These are phyloP conservation scores for Calonectria hongkongensis DNA, from an alignment of 2,329 filamentous ascomycete species.

Conservation along the genomic window DNA sequence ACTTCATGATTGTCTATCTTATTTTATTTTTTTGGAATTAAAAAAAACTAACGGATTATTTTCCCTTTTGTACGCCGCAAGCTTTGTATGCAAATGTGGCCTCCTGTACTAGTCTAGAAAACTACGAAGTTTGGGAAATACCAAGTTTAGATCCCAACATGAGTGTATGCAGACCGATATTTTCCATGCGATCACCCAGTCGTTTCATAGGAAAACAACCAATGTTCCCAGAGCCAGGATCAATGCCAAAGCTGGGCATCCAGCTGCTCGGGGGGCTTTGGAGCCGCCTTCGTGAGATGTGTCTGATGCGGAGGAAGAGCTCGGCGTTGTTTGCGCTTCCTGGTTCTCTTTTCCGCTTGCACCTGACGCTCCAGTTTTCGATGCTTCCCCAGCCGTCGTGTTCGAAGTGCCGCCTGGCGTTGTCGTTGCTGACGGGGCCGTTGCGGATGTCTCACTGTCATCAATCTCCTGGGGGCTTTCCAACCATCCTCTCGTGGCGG, in stretches of 20 bases:
- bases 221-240: constrained; percentile 32
- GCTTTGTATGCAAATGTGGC: no score
- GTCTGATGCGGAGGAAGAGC: constrained; percentile 22
- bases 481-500: constrained; percentile 35
- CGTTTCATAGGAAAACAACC: constrained; percentile 28
- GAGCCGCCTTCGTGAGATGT: constrained; percentile 21
- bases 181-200: no score
- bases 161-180: not conserved
- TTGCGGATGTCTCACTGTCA: constrained; percentile 11
- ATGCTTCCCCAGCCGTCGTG: not conserved
- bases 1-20: no score
- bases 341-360: not conserved
- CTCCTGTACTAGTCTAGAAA: not conserved
- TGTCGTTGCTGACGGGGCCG: constrained; percentile 5
- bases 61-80: no score
- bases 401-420: constrained; percentile 19
- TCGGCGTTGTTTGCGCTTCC: not conserved
- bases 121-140: not conserved
- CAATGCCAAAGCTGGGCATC: constrained; percentile 30
- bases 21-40: no score
- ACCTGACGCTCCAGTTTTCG: not conserved
- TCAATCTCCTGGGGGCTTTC: constrained; percentile 30
- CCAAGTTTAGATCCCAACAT: not conserved
- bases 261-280: constrained; percentile 20
- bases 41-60: no score